Conservation (phyloP, 2,329 filamentous ascomycete species). For the Cercospora citrullina region DNA sequence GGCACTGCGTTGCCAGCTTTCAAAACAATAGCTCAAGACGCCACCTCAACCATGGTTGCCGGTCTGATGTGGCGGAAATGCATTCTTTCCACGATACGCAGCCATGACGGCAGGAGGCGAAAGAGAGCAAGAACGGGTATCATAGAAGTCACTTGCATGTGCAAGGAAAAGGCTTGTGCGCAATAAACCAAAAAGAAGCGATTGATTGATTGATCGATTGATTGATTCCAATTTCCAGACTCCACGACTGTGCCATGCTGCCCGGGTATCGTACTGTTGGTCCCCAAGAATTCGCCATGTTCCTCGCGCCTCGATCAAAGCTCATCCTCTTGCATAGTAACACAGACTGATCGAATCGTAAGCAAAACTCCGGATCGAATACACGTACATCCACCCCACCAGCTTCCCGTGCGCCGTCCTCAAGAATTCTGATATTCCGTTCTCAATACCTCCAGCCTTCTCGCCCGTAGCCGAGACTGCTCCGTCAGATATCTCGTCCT, state of each 20-base stretch:
- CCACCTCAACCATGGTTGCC: neutral
- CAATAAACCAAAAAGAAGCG: neutral
- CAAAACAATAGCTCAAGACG: neutral
- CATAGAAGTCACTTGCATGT: neutral
- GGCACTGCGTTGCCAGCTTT: neutral
- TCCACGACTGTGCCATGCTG: neutral
- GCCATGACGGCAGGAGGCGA: neutral
- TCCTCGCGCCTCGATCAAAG: neutral
- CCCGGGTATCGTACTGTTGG: neutral
- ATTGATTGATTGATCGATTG: neutral
- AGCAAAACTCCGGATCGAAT: neutral
- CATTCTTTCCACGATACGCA: neutral
- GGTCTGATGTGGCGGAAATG: neutral
- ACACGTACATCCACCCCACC: neutral
- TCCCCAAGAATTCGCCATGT: neutral
- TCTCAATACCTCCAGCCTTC: conserved; percentile 1
- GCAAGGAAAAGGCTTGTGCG: neutral
- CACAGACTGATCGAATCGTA: neutral
- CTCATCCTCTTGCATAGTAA: neutral
- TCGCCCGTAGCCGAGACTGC: conserved; percentile 1
- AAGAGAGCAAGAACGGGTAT: neutral
- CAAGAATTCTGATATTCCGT: neutral
- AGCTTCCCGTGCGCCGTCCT: neutral
- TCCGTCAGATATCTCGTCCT: conserved; percentile 1
- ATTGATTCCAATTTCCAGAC: neutral